Evolutionary conservation across 1,284 basidiomycete genomes (phyloP).

Genomic region (Singerocomus inundabilis): DNA sequence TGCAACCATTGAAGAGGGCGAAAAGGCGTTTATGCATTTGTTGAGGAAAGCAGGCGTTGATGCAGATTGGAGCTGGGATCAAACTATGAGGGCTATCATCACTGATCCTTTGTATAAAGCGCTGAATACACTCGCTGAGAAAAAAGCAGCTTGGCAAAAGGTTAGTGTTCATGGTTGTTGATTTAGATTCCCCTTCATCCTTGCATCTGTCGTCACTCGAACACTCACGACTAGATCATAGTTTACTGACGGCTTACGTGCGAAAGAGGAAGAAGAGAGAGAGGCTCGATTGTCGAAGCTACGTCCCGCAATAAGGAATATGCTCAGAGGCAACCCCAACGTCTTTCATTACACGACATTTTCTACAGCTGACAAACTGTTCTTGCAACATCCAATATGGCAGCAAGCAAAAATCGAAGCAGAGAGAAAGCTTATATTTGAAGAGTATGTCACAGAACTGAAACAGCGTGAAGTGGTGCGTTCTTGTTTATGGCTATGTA

Average conservation of each 20-base stretch:
- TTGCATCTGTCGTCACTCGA: background rate
- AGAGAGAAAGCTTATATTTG: constrained; percentile 82
- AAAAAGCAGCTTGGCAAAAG: constrained; percentile 92
- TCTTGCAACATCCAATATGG: constrained; percentile 85
- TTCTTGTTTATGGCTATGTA: constrained; percentile 15
- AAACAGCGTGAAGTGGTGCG: constrained; percentile 82
- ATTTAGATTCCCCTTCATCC: background rate
- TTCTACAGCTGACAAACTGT: constrained; percentile 79
- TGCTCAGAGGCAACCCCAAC: constrained; percentile 80
- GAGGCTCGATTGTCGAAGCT: constrained; percentile 79
- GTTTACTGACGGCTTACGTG: constrained; percentile 68
- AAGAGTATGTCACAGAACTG: constrained; percentile 84
- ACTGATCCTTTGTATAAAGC: constrained; percentile 98
- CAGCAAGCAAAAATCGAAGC: constrained; percentile 79
- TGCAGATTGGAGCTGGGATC: constrained; percentile 96
- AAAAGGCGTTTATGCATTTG: constrained; percentile 90
- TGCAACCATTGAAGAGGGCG: constrained; percentile 81
- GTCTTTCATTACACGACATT: constrained; percentile 90
- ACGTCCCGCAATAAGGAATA: constrained; percentile 79
- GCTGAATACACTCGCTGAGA: constrained; percentile 89
- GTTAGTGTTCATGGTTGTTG: constrained; percentile 39
- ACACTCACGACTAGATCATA: constrained; percentile 33
- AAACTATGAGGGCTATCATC: constrained; percentile 96
- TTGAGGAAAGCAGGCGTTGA: constrained; percentile 87
- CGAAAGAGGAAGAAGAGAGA: constrained; percentile 75